Base-by-base conservation (phyloP, 2,329 filamentous ascomycete species). In the Cordyceps cateniannulata region DNA sequence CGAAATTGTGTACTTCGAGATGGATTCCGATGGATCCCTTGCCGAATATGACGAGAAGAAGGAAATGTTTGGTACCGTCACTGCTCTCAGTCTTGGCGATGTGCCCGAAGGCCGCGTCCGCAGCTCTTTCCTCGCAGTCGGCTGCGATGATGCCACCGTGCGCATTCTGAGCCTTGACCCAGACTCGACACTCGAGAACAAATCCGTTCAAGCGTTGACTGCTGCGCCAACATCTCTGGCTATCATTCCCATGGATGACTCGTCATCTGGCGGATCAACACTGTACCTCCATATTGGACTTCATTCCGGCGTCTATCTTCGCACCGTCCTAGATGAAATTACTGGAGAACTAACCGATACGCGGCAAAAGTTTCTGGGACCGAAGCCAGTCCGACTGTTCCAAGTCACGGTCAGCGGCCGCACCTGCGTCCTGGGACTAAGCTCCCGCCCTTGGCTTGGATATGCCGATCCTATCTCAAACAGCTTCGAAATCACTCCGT, bases 1-100 rank as follows among this genome's bases (percentile, higher is more conserved):
- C 42, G 95, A 99, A 73, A 93, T 99, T 64, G 90, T 96, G 47
- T 99, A 98, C 71, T 99, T 99, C 67, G 96, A 99, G 72, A 93
- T 97, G 86, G 95, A 97, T 69, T 83, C 85, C 0, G 93, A 98
- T 73, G 93, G 93, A 32, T 90, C 90, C 3, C 80, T 98, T 35
- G 91, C 91, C 38, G 93, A 98, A 76, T 96, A 97, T 66, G 90
- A 98, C 65, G 93, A 98, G 69, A 92, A 93, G 72, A 91, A 92
- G 68, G 89, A 96, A 69, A 95, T 99, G 89, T 92, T 90, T 58
- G 93, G 92, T 50, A 97, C 93, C 0, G 93, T 99, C 53, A 98
- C 93, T 20, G 96, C 90, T 66, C 79, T 99, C n/a, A 96, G 93
- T 68, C 81, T 99, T 56, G 95, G 93, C 3, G 89, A 95, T 58